These are phyloP conservation scores for Lentinula edodes DNA, from an alignment of 768 basidiomycete species.

Conservation along the genomic window DNA sequence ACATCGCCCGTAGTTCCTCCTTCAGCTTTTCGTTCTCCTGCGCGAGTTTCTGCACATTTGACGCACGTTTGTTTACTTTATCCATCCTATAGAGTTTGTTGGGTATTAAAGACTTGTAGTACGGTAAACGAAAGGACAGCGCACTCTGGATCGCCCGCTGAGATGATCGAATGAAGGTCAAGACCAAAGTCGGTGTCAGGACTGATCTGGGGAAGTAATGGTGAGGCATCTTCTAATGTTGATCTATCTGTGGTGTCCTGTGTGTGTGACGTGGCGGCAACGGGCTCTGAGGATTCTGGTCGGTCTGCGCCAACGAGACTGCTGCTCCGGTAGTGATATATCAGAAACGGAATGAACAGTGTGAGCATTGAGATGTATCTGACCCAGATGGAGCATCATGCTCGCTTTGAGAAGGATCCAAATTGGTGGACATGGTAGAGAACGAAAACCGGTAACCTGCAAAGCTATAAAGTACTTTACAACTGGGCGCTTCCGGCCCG, in stretches of 20 bases:
- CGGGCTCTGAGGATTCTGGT: neutral
- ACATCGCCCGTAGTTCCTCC: slow-evolving; percentile 70
- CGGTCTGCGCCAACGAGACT: neutral
- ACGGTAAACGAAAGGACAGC: slow-evolving; percentile 2
- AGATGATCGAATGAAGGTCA: slow-evolving; percentile 30
- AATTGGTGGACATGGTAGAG: neutral
- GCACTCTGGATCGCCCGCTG: slow-evolving; percentile 8
- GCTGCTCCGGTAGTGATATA: neutral
- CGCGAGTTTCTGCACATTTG: slow-evolving; percentile 70
- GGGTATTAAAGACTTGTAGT: slow-evolving; percentile 12
- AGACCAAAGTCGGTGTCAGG: slow-evolving; percentile 32
- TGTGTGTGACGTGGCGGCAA: neutral
- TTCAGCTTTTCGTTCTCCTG: slow-evolving; percentile 79
- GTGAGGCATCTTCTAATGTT: neutral
- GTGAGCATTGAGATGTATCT: neutral
- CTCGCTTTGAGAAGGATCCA: neutral
- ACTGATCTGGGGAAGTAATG: slow-evolving; percentile 47
- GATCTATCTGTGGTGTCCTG: neutral
- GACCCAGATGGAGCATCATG: neutral
- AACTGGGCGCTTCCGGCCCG: neutral
- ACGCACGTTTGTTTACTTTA: slow-evolving; percentile 64
- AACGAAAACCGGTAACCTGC: neutral
- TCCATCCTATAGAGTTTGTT: slow-evolving; percentile 29
- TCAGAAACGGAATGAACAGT: neutral
- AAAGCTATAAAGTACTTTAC: neutral